These are phyloP conservation scores for Leishmania turanica DNA, from an alignment of 208 protist species.

Conservation along the genomic window DNA sequence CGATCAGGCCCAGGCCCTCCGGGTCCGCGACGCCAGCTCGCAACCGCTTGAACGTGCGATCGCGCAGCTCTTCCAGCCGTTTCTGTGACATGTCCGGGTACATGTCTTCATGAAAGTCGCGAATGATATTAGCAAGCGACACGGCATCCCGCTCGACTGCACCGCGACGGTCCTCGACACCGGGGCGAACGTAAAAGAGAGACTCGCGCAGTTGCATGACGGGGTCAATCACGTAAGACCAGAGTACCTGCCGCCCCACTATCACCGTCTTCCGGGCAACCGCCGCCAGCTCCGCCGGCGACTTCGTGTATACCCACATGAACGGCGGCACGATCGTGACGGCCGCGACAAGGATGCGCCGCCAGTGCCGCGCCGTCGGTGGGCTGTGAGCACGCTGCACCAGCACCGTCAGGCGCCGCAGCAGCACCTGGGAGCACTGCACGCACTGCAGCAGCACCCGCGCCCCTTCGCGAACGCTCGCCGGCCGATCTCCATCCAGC, in stretches of 20 bases:
- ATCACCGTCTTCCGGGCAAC: slow-evolving; percentile 15
- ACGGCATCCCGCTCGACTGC: slow-evolving; percentile 59
- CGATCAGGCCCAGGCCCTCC: slow-evolving; percentile 62
- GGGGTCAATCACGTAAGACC: slow-evolving; percentile 56
- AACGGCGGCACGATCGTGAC: slow-evolving; percentile 33
- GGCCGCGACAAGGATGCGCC: slow-evolving; percentile 36
- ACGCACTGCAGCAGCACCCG: slow-evolving; percentile 35
- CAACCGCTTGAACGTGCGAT: slow-evolving; percentile 46
- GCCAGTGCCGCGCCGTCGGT: slow-evolving; percentile 47
- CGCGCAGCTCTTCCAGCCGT: slow-evolving; percentile 45
- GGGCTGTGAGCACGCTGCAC: slow-evolving; percentile 41
- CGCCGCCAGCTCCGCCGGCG: slow-evolving; percentile 34
- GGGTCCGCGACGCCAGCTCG: slow-evolving; percentile 53
- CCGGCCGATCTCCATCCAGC: neutral
- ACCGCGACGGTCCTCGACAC: slow-evolving; percentile 61
- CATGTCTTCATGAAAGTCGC: slow-evolving; percentile 81
- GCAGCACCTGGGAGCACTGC: slow-evolving; percentile 22
- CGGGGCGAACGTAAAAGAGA: slow-evolving; percentile 60
- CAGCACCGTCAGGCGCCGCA: slow-evolving; percentile 28
- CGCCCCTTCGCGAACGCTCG: slow-evolving; percentile 39
- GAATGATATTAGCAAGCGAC: slow-evolving; percentile 77
- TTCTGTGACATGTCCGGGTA: slow-evolving; percentile 41
- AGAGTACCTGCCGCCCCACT: slow-evolving; percentile 30
- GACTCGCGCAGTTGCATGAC: slow-evolving; percentile 47
- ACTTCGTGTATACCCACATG: slow-evolving; percentile 49